Percentiles rank a stretch among this genome's conserved stretches.
Evolutionary conservation across 2,329 filamentous ascomycete species (phyloP).

Genomic region (Cercospora brassicicola): DNA sequence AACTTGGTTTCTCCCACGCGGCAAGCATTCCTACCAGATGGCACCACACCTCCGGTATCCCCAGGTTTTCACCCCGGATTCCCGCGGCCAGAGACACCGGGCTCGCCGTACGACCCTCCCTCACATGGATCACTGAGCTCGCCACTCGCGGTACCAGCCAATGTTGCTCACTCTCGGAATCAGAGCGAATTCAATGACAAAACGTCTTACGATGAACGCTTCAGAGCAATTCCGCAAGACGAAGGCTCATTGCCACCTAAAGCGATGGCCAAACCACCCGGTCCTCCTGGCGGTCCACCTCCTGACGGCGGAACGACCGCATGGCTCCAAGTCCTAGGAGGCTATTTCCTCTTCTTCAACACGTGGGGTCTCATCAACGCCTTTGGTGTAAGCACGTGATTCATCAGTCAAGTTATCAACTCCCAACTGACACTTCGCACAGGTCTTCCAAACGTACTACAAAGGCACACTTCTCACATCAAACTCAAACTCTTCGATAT

Average conservation of each 20-base stretch:
- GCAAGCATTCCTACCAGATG: constrained; percentile 18
- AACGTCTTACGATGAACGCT: background rate
- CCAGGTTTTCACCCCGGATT: constrained; percentile 26
- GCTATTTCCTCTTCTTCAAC: constrained; percentile 52
- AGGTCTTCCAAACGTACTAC: constrained; percentile 57
- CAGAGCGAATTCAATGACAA: constrained; percentile 11
- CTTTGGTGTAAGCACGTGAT: constrained; percentile 42
- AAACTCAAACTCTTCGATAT: constrained; percentile 49
- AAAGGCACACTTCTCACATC: constrained; percentile 44
- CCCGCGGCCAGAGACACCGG: constrained; percentile 25
- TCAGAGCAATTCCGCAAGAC: constrained; percentile 6
- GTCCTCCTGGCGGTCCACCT: constrained; percentile 33
- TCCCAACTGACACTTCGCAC: constrained; percentile 43
- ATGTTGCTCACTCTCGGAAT: constrained; percentile 10
- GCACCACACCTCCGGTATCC: constrained; percentile 17
- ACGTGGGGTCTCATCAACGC: constrained; percentile 54
- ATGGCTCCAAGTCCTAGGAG: constrained; percentile 51
- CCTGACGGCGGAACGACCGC: constrained; percentile 49
- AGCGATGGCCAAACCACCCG: constrained; percentile 22
- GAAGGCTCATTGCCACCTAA: constrained; percentile 9
- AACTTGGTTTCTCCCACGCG: constrained; percentile 19
- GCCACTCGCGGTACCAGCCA: constrained; percentile 20
- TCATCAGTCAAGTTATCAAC: background rate
- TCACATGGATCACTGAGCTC: constrained; percentile 13
- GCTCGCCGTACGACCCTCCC: constrained; percentile 16